Evolutionary conservation across 2,329 filamentous ascomycete species (phyloP), one percentile per base, ranked within the genome.

Genomic region (Neonectria sp.): DNA sequence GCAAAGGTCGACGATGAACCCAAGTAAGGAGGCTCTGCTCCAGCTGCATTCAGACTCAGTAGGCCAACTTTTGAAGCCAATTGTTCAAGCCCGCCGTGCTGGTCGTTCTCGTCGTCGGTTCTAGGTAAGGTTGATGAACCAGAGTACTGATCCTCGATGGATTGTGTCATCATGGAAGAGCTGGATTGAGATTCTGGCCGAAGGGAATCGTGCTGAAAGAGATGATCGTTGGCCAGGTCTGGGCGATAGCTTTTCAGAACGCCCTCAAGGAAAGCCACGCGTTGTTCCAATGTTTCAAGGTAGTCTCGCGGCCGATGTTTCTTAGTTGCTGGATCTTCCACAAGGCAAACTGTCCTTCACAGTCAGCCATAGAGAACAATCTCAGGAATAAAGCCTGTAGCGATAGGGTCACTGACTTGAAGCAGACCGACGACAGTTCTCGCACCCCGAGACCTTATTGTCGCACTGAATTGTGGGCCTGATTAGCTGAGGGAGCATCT

Each of bases 1-100:
- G 76, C 72, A 65, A 78, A 78, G 4, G 71, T 68, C 1, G 76
- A 78, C 4, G 76, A 78, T 6, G 76, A 69, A 11, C 76, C 76
- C 13, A 79, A 29, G 53, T 78, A 79, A 15, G 75, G 72, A 1
- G 77, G 76, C 43, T 77, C 76, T 21, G 68, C 65, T 57, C 59
- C 57, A 17, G 63, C 58, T 4, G 63, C 55, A 25, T 61, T 56
- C n/a, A 77, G 33, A 52, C 62, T 63, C 13, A 77, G 51, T 11
- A 75, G 35, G 11, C 74, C 75, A 5, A 71, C 69, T 37, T 67
- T 66, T 5, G 65, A 68, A 29, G 71, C 64, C 46, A 65, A 29
- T 13, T 55, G 40, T 31, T 53, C 52, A 15, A 71, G 56, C 15
- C 69, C 68, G 55, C n/a, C 56, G 13, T 37, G 25, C 33, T 57